Base-by-base conservation (phyloP, 164 flowering plant species). In the Annona cherimola region DNA sequence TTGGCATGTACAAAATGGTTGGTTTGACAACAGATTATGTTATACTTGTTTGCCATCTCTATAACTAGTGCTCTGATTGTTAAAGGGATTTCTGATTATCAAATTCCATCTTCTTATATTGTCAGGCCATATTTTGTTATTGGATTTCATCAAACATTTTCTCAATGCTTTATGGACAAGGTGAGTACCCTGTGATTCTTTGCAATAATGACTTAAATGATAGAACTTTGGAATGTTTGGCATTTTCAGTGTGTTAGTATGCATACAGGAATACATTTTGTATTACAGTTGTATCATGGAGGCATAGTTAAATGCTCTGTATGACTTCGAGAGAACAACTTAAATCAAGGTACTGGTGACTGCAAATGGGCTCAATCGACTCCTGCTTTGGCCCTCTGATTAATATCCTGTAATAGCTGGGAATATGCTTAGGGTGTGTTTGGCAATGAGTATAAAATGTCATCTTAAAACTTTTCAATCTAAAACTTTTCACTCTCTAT, bases 61-160 rank as follows among this genome's bases (percentile, higher is more conserved):
- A 16, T 54, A 7, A 54, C 8, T 54, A 16, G 8, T 54, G 16
- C 59, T 7, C 59, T 16, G 8, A 16, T 16, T 54, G 1, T 54
- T 54, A 16, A 54, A 54, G 59, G 8, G 12, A 8, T 7, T 1
- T 61, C 44, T 63, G 11, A 40, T 63, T 35, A 39, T 63, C 40
- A 43, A 63, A 40, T 43, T 63, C 42, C 42, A 40, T 39, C 60
- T 42, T 26, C 63, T 50, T 76, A 26, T 74, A 2, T 77, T 66
- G 81, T 83, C 88, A 88, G 96, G 93, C 89, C 65, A 76, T 90
- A 64, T 88, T 88, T 73, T 89, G 87, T 76, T 88, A 86, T 77
- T 88, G 96, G 96, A 20, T 86, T 45, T 87, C 91, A 67, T 84
- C 91, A 71, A 88, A 86, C 74, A 1, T 85, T 26, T 86, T 86